Base-by-base conservation (phyloP, 1,284 basidiomycete genomes). In the Pseudozyma sp. region DNA sequence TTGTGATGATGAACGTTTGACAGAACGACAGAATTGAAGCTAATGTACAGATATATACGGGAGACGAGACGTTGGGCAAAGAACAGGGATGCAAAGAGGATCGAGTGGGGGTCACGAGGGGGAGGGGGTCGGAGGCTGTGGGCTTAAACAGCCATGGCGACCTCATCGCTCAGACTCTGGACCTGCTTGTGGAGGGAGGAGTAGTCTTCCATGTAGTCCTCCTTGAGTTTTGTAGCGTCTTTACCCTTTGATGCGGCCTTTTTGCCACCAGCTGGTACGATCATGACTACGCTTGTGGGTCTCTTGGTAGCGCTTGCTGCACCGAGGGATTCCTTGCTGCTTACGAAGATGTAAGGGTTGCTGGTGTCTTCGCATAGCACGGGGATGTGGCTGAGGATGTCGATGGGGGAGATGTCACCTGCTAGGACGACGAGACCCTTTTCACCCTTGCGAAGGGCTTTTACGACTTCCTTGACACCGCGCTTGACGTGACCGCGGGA, bases 341-440 rank as follows among this genome's bases (percentile, higher is more conserved):
- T 34, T 4, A 86, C 85, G 45, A 85, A 89, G 67, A 96, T 89
- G 85, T 98, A 99, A 16, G 96, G 95, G 82, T 97, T 92, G 52
- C 91, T 89, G 7, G 94, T 92, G 85, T 99, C 97, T 86, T 99
- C 97, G 61, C 93, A 92, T 80, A 99, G 87, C 34, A 98, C 88
- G 14, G 97, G 97, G 58, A 99, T 88, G 86, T 99, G 97, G 24
- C 94, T 95, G 78, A 99, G 92, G 78, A 99, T 97, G 86, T 99
- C 97, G 80, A 99, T 92, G 29, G 97, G 97, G 50, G 92, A 95
- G 84, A 99, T 99, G 86, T 99, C 97, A 44, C 92, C 95, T 5
- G 97, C 97, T 60, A 99, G 89, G 59, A 99, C 87, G 46, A 99
- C 90, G 29, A 99, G 87, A 9, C 81, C 83, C 65, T 84, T 84